Evolutionary conservation across 1,284 basidiomycete species (phyloP).

Genomic region (Neonothopanus nambi): DNA sequence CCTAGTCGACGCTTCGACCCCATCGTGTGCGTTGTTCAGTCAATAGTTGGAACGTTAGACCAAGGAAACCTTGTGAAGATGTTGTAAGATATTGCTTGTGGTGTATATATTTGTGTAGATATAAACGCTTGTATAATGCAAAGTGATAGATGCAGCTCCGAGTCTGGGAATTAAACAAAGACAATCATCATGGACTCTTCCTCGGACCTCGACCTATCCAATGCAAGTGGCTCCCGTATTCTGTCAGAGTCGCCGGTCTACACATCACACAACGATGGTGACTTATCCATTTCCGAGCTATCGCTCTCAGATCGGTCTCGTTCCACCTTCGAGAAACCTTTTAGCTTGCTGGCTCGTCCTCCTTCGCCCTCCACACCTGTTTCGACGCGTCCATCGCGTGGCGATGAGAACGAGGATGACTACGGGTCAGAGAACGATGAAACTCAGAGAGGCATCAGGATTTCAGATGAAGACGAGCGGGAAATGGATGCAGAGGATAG

Average conservation of each 20-base stretch:
- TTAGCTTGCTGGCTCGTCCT: constrained; percentile 43
- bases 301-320: constrained; percentile 45
- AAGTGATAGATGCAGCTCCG: too few relatives aligned
- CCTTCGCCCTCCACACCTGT: constrained; percentile 13
- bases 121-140: too few relatives aligned
- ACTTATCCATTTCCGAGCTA: constrained; percentile 65
- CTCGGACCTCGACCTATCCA: constrained; percentile 32
- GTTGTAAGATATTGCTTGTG: too few relatives aligned
- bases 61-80: too few relatives aligned
- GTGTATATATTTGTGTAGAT: not conserved
- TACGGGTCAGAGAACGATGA: constrained; percentile 5
- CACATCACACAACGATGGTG: constrained; percentile 44
- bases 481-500: not conserved
- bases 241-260: constrained; percentile 52
- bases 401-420: constrained; percentile 10
- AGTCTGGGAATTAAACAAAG: too few relatives aligned
- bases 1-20: too few relatives aligned
- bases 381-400: constrained; percentile 15
- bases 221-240: constrained; percentile 43
- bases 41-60: too few relatives aligned
- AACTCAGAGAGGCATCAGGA: constrained; percentile 2
- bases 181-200: constrained; percentile 24
- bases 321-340: constrained; percentile 30
- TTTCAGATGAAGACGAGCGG: too few relatives aligned
- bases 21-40: too few relatives aligned